A percentile compares a stretch with the other conserved stretches of the same genome.
phyloP scores from a whole-genome alignment of 805 yeast genomes.

The Maudiozyma bulderi region DNA sequence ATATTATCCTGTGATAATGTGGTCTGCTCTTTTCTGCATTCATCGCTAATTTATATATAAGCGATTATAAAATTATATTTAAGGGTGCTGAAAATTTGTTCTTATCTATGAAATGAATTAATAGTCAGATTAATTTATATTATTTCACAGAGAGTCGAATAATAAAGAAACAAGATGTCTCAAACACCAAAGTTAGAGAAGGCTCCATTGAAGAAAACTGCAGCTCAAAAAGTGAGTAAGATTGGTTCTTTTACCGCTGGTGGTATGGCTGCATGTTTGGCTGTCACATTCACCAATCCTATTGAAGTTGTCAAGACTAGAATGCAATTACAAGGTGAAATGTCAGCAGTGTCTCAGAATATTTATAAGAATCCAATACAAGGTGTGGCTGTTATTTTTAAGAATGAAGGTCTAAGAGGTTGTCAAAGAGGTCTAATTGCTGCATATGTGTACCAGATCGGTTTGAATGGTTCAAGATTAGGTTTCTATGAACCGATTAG shows the following conservation, averaged over 20 bases:
- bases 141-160: too few species aligned
- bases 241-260: constrained; percentile 83
- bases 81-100: too few species aligned
- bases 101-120: too few species aligned
- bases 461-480: constrained; percentile 86
- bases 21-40: too few species aligned
- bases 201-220: constrained; percentile 29
- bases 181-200: not conserved
- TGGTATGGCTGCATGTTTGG: constrained; percentile 92
- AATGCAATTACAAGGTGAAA: constrained; percentile 95
- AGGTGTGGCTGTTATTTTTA: constrained; percentile 61
- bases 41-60: too few species aligned
- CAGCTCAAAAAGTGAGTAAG: constrained; percentile 53
- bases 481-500: constrained; percentile 91
- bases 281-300: constrained; percentile 94
- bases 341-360: constrained; percentile 42
- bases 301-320: constrained; percentile 90
- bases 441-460: constrained; percentile 85
- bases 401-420: constrained; percentile 79
- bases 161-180: not conserved
- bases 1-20: too few species aligned
- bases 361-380: constrained; percentile 80
- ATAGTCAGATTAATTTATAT: too few species aligned
- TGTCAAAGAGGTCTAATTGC: constrained; percentile 82
- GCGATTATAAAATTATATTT: too few species aligned